Evolutionary conservation across 768 basidiomycete species (phyloP).

Genomic region (Boletus speciosus): DNA sequence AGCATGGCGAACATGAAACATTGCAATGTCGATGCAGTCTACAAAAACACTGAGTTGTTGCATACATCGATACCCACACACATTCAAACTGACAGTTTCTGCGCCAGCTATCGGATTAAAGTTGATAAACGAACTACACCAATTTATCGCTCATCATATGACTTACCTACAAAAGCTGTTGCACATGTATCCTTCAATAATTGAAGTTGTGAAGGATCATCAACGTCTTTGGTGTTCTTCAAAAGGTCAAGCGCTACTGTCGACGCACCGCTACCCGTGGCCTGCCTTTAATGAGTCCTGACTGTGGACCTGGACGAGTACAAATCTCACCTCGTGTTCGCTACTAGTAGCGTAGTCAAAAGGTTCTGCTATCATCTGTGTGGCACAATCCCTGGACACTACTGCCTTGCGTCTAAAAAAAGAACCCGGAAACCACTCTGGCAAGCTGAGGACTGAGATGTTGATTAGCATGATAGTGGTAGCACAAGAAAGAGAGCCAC

Average conservation of each 20-base stretch:
- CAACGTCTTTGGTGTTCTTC: neutral
- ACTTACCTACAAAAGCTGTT: slow-evolving; percentile 18
- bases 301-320: neutral
- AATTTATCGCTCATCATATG: neutral
- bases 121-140: neutral
- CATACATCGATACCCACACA: neutral
- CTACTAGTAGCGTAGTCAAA: slow-evolving; percentile 10
- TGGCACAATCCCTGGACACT: slow-evolving; percentile 2
- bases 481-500: neutral
- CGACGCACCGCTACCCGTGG: slow-evolving; percentile 4
- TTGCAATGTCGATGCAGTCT: slow-evolving; percentile 10
- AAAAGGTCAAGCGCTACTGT: slow-evolving; percentile 15
- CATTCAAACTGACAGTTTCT: slow-evolving; percentile 13
- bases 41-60: neutral
- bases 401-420: slow-evolving; percentile 26
- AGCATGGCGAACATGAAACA: slow-evolving; percentile 34
- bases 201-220: slow-evolving; percentile 10
- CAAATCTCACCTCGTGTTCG: slow-evolving; percentile 9
- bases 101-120: slow-evolving; percentile 12
- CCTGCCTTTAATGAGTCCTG: slow-evolving; percentile 4
- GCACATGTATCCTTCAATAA: slow-evolving; percentile 9
- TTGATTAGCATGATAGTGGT: neutral
- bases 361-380: slow-evolving; percentile 12
- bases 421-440: slow-evolving; percentile 23
- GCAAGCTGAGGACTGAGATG: slow-evolving; percentile 20